Evolutionary conservation across 2,329 filamentous ascomycete genomes (phyloP).

Genomic region (Coleophoma cylindrospora): DNA sequence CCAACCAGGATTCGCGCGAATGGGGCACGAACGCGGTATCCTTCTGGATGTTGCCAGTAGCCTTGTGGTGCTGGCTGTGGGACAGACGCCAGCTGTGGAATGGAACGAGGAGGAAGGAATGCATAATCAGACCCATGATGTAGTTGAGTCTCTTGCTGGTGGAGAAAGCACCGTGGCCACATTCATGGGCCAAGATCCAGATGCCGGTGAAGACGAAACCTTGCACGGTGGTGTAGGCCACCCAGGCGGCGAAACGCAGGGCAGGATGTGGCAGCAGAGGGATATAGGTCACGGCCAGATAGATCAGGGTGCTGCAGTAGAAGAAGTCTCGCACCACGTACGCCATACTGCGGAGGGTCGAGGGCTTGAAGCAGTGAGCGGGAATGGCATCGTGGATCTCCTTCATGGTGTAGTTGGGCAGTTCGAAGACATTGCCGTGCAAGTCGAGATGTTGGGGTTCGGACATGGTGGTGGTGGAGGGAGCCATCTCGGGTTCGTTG

Average conservation of each 20-base stretch:
- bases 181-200: constrained; percentile 70
- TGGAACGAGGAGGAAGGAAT: constrained; percentile 62
- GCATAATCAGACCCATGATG: constrained; percentile 57
- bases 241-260: constrained; percentile 48
- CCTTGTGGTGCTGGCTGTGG: constrained; percentile 65
- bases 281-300: constrained; percentile 48
- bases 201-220: constrained; percentile 64
- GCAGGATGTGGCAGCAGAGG: constrained; percentile 40
- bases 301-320: constrained; percentile 42
- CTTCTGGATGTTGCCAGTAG: constrained; percentile 62
- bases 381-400: constrained; percentile 46
- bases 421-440: constrained; percentile 26
- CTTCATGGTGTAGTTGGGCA: constrained; percentile 29
- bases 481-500: background rate
- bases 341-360: constrained; percentile 45
- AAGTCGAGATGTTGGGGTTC: constrained; percentile 24
- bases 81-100: constrained; percentile 72
- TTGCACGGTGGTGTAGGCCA: constrained; percentile 57
- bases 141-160: constrained; percentile 52
- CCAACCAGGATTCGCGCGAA: constrained; percentile 29
- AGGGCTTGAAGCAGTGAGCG: constrained; percentile 57
- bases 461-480: constrained; percentile 45
- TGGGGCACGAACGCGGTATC: constrained; percentile 61
- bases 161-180: constrained; percentile 67
- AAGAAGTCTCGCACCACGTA: constrained; percentile 54